These are phyloP conservation scores for Aureobasidium sp. DNA, from an alignment of 2,329 filamentous ascomycete species.

Conservation along the genomic window DNA sequence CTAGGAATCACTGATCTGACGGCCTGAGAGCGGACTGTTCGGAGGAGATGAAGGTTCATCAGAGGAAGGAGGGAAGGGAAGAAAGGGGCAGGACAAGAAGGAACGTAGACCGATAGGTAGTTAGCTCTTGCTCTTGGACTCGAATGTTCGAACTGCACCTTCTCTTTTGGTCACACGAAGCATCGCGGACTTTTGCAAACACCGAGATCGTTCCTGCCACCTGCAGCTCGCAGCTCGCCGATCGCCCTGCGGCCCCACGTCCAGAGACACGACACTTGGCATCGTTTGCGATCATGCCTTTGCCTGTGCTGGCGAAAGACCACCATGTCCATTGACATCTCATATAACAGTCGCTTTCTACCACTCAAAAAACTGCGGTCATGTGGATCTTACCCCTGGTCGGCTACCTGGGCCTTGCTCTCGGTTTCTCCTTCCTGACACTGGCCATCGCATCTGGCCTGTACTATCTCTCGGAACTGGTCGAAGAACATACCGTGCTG, in stretches of 20 bases:
- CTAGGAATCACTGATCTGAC: slow-evolving; percentile 7
- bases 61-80: neutral
- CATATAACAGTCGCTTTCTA: neutral
- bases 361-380: slow-evolving; percentile 21
- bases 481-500: slow-evolving; percentile 93
- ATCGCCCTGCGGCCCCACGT: neutral
- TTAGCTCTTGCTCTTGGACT: neutral
- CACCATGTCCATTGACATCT: neutral
- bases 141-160: neutral
- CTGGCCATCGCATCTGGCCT: slow-evolving; percentile 95
- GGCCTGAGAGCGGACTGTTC: slow-evolving; percentile 9
- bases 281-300: neutral
- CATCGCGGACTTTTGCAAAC: slow-evolving; percentile 1
- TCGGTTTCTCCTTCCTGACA: slow-evolving; percentile 91
- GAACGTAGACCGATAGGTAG: neutral
- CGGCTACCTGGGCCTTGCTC: slow-evolving; percentile 75
- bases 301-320: neutral
- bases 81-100: neutral
- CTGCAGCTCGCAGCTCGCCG: neutral
- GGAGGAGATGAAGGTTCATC: slow-evolving; percentile 9
- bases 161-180: slow-evolving; percentile 9
- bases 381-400: slow-evolving; percentile 97
- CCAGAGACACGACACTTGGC: neutral
- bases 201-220: slow-evolving; percentile 1
- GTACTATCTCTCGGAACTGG: slow-evolving; percentile 95